Conservation (phyloP, 2,329 filamentous ascomycete genomes). For the Blastomyces silverae region DNA sequence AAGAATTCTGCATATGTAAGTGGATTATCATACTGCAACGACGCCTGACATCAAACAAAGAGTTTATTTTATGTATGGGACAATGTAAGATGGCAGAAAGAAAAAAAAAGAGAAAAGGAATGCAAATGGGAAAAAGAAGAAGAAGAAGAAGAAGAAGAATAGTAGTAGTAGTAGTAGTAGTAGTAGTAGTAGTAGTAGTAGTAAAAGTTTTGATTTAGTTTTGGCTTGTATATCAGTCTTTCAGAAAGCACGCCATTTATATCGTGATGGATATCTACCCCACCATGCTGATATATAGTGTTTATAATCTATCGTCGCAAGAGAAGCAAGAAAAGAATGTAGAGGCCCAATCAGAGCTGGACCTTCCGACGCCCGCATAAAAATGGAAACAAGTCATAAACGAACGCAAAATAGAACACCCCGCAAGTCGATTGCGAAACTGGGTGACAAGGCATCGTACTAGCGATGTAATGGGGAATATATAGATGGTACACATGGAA, state of each 20-base stretch:
- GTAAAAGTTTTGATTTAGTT: not conserved
- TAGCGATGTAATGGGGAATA: not conserved
- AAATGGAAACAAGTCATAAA: not conserved
- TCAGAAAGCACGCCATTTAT: not conserved
- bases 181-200: too few species aligned
- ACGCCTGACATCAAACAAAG: too few species aligned
- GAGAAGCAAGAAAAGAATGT: constrained; percentile 2
- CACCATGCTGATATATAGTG: not conserved
- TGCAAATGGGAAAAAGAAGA: too few species aligned
- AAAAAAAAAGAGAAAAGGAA: too few species aligned
- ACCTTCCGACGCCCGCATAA: not conserved
- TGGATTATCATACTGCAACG: too few species aligned
- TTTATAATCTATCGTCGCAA: not conserved
- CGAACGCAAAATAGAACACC: not conserved
- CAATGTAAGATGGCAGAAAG: too few species aligned
- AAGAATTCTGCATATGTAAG: too few species aligned
- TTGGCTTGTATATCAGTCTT: not conserved
- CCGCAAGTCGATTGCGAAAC: not conserved
- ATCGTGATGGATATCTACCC: not conserved
- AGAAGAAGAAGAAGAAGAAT: too few species aligned
- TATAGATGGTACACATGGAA: not conserved
- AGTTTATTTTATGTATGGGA: too few species aligned
- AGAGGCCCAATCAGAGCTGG: not conserved
- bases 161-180: too few species aligned
- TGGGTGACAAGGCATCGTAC: constrained; percentile 4